Base-by-base conservation (phyloP, 2,329 filamentous ascomycete genomes). In the Mariannaea elegans region DNA sequence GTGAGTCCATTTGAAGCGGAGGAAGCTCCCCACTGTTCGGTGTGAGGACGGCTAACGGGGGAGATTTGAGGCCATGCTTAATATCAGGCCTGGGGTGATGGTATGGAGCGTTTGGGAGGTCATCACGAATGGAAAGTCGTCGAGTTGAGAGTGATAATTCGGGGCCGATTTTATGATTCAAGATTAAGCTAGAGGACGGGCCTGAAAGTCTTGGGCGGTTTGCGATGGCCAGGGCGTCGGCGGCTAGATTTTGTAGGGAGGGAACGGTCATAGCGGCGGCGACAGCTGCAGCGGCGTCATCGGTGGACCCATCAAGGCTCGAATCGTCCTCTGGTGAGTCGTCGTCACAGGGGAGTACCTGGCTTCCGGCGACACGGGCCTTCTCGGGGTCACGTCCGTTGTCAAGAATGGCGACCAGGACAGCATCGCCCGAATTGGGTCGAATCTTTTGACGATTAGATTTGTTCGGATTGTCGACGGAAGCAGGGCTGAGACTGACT, bases 321-420 rank as follows among this genome's bases (percentile, higher is more conserved):
- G 57, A 56, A 39, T 68, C 68, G 44, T 68, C 64, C 39, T 70
- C 66, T 10, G 39, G 65, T n/a, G 63, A 61, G 36, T 68, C 72
- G 41, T 76, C 76, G 62, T 80, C 78, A 62, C 72, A 56, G 78
- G 82, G 80, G 46, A 91, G 78, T 19, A 84, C 81, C 64, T 81
- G 73, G 62, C 78, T 77, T 63, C 82, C 84, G 57, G 86, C 89
- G 70, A 77, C 72, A 65, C 77, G 78, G 58, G 88, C 88, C 70
- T 92, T 84, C 49, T 93, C 88, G 49, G 85, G 87, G 65, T 81
- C 81, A 71, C 87, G 87, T 70, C 87, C 86, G 71, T 81, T 85
- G 67, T 80, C 85, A 79, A 94, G 82, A 73, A 83, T 81, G 57
- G 80, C 77, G 63, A 94, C 82, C 74, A 94, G 81, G 64, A 92